Conservation (phyloP, 192 early-diverging fungal species). For the Diversispora epigaea region DNA sequence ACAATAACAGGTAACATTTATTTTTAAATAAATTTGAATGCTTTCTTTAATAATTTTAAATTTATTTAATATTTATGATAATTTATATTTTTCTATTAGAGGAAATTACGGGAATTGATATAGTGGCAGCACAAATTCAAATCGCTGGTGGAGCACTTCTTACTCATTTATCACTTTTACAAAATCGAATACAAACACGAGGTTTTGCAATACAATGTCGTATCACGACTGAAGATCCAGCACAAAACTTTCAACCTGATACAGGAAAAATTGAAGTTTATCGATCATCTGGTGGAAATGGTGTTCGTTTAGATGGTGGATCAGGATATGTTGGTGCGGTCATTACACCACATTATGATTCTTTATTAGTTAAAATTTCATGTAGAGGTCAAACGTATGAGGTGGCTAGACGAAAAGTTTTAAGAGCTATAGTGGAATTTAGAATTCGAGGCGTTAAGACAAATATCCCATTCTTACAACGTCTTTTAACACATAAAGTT, state of each 20-base stretch:
- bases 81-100: conserved; percentile 46
- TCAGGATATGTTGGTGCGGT: conserved; percentile 87
- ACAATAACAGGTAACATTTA: conserved; percentile 70
- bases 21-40: not conserved
- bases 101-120: conserved; percentile 93
- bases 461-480: conserved; percentile 91
- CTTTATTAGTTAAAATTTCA: conserved; percentile 88
- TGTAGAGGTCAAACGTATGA: conserved; percentile 87
- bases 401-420: conserved; percentile 83
- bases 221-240: conserved; percentile 93
- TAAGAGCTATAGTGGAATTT: conserved; percentile 90
- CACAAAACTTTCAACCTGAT: conserved; percentile 93
- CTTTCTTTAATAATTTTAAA: not conserved
- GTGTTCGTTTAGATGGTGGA: conserved; percentile 86
- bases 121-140: conserved; percentile 91
- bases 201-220: conserved; percentile 95
- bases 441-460: conserved; percentile 96
- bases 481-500: conserved; percentile 77
- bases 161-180: conserved; percentile 73
- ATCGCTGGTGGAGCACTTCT: conserved; percentile 88
- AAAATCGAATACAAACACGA: conserved; percentile 76
- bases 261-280: conserved; percentile 95
- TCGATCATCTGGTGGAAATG: conserved; percentile 84
- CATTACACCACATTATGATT: conserved; percentile 95
- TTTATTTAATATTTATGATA: not conserved